These are phyloP conservation scores for Phoma sp. DNA, from an alignment of 2,329 filamentous ascomycete genomes.

Conservation along the genomic window DNA sequence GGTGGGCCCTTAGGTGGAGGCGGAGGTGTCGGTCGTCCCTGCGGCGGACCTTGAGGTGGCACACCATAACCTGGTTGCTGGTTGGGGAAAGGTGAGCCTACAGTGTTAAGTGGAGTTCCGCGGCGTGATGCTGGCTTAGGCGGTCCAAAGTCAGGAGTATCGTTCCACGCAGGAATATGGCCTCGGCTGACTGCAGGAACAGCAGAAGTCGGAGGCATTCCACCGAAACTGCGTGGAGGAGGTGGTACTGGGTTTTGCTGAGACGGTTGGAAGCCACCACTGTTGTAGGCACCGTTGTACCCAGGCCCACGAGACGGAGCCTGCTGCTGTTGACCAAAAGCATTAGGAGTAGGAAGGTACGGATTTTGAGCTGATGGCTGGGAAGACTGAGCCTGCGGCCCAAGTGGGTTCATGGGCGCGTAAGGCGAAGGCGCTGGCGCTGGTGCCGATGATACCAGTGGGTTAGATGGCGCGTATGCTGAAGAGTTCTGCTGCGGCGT, in stretches of 20 bases:
- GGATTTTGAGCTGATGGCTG: slow-evolving; percentile 46
- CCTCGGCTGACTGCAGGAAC: slow-evolving; percentile 71
- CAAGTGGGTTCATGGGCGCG: slow-evolving; percentile 37
- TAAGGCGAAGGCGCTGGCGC: slow-evolving; percentile 33
- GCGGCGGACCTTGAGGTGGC: slow-evolving; percentile 62
- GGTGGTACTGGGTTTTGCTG: slow-evolving; percentile 58
- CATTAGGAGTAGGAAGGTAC: slow-evolving; percentile 43
- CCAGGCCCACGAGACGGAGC: slow-evolving; percentile 29
- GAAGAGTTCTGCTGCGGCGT: slow-evolving; percentile 39
- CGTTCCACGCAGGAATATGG: slow-evolving; percentile 88
- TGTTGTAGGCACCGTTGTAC: background rate
- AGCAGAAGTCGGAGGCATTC: slow-evolving; percentile 64
- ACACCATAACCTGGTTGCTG: slow-evolving; percentile 56
- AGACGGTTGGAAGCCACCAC: slow-evolving; percentile 50
- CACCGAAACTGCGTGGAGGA: slow-evolving; percentile 69
- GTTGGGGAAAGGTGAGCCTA: slow-evolving; percentile 77
- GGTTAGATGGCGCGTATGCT: slow-evolving; percentile 41
- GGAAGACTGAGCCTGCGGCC: slow-evolving; percentile 32
- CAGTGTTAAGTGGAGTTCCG: slow-evolving; percentile 73
- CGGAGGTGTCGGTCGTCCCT: slow-evolving; percentile 70
- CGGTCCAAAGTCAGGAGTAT: slow-evolving; percentile 78
- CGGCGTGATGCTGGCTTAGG: slow-evolving; percentile 75
- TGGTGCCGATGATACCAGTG: slow-evolving; percentile 28
- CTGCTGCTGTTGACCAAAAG: slow-evolving; percentile 43
- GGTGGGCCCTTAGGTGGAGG: slow-evolving; percentile 79